A percentile compares a stretch with the other conserved stretches of the same genome.
These are phyloP conservation scores for Rhodotorula mucilaginosa DNA, from an alignment of 1,284 basidiomycete species.

Conservation along the genomic window DNA sequence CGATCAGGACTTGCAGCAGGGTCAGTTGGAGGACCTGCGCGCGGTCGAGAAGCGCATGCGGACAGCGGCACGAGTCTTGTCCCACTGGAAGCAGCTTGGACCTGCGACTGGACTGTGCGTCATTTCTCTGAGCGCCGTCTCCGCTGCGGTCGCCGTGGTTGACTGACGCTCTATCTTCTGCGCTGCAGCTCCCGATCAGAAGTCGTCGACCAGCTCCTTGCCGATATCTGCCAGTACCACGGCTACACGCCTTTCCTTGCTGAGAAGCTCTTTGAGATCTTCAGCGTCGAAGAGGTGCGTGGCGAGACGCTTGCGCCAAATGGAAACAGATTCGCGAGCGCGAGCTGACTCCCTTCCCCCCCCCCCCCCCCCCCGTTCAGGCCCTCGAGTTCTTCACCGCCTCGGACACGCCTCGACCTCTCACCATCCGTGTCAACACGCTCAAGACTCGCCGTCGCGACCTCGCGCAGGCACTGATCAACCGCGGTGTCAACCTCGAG, in stretches of 20 bases:
- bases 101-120: slow-evolving; percentile 69
- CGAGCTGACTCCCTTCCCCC: background rate
- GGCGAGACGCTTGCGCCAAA: background rate
- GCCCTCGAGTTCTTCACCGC: slow-evolving; percentile 98
- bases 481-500: slow-evolving; percentile 90
- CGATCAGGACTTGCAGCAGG: slow-evolving; percentile 69
- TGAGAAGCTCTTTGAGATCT: slow-evolving; percentile 91
- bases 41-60: slow-evolving; percentile 84
- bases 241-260: slow-evolving; percentile 96
- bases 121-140: background rate
- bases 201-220: slow-evolving; percentile 81
- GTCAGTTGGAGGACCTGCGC: slow-evolving; percentile 70
- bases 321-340: background rate
- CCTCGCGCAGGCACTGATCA: slow-evolving; percentile 89
- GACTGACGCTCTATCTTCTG: slow-evolving; percentile 18
- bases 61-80: slow-evolving; percentile 76
- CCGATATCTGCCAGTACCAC: slow-evolving; percentile 90
- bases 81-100: slow-evolving; percentile 66
- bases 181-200: slow-evolving; percentile 72
- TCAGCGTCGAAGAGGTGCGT: slow-evolving; percentile 82
- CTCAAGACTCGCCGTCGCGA: slow-evolving; percentile 89
- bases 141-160: background rate
- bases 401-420: slow-evolving; percentile 92
- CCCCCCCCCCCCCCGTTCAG: slow-evolving; percentile 51
- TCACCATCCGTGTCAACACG: slow-evolving; percentile 97